Evolutionary conservation across 257 asterid species (phyloP), one percentile per base, ranked within the genome.

Genomic region (Penstemon barbatus): DNA sequence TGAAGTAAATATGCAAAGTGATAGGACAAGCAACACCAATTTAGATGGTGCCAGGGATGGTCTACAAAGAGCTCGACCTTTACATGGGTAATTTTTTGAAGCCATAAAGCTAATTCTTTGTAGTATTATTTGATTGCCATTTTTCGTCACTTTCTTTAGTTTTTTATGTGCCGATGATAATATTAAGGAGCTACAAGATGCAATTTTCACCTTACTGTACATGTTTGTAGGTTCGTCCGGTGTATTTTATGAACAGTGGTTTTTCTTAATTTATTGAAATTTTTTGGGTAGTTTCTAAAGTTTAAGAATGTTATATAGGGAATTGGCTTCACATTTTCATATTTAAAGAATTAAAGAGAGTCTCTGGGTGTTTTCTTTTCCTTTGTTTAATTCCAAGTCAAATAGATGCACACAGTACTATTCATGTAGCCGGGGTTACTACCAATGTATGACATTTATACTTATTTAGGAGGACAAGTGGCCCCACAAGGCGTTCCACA

Each of bases 1-100:
- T 77, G 73, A 70, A 77, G 77, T 78, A 68, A 78, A 49, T 56
- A 91, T 91, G 98, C 89, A 82, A 85, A 86, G 90, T 91, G 89
- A 89, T 74, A 78, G 82, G 80, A 69, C 65, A 52, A 80, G 80
- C 58, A 58, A 73, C 64, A 63, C 80, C 36, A 72, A 73, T 68
- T 72, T 90, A 66, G 92, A 86, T 74, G 78, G 81, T 68, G 74
- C 76, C 66, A 82, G 81, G 66, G 82, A 64, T 71, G 82, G 76
- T 71, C 52, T 72, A 43, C 80, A 74, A 25, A 78, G 79, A 75
- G 74, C 60, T 70, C 83, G 88, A 10, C 76, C 78, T 59, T 61
- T 73, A 10, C 85, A 77, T 37, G 88, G 88, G 98, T 91, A 83
- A 41, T 15, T 59, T 66, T 65, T 61, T 54, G 70, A 66, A 57